phyloP scores from a whole-genome alignment of 805 yeast genomes.

The Kuraishia ogatae region DNA sequence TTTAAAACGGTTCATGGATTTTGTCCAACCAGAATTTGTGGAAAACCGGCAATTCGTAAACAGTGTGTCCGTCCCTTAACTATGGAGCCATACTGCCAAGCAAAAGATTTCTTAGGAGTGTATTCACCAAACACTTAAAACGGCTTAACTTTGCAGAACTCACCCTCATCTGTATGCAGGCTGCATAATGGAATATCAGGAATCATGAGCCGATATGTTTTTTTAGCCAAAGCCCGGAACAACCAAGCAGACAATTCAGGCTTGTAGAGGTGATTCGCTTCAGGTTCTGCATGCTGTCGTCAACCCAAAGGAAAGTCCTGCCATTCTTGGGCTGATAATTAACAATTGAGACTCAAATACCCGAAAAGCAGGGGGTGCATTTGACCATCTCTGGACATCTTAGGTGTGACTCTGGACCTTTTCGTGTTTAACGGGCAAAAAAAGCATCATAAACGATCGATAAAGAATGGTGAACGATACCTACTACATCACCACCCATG shows the following conservation, averaged over 20 bases:
- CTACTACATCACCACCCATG: conserved; percentile 65
- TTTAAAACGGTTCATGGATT: not conserved
- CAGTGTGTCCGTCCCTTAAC: not conserved
- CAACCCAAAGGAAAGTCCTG: not conserved
- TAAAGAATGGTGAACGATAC: conserved; percentile 32
- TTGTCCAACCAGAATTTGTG: not conserved
- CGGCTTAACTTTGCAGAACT: not conserved
- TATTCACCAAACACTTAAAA: not conserved
- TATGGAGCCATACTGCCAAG: not conserved
- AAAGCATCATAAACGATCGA: not conserved
- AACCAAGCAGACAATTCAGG: not conserved
- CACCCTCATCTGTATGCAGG: not conserved
- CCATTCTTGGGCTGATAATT: not conserved
- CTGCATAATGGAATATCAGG: not conserved
- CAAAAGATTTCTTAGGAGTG: not conserved
- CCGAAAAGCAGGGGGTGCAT: not conserved
- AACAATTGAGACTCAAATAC: not conserved
- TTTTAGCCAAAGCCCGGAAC: not conserved
- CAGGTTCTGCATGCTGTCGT: no score
- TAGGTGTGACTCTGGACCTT: not conserved
- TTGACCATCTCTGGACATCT: not conserved
- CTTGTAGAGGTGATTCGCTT: not conserved
- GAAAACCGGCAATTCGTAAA: not conserved
- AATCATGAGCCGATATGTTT: not conserved
- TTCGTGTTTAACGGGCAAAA: not conserved